These are phyloP conservation scores for Plasmopara muralis DNA, from an alignment of 352 stramenopile species.

Conservation along the genomic window DNA sequence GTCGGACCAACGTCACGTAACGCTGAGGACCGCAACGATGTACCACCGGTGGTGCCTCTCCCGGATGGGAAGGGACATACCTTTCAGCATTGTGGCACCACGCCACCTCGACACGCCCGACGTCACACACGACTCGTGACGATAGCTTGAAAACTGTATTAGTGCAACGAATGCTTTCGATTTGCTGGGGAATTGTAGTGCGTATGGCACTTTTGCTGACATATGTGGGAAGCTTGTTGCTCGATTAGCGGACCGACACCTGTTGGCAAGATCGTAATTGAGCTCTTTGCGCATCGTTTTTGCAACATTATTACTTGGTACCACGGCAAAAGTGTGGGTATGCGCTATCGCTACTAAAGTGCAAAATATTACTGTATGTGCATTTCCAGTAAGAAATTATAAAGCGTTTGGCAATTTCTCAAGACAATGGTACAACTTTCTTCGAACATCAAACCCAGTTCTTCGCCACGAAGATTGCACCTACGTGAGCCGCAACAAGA, in stretches of 20 bases:
- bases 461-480: too few species aligned
- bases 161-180: not conserved
- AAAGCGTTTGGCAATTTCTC: too few species aligned
- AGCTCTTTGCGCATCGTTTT: not conserved
- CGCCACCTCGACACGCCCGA: not conserved
- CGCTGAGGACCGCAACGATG: not conserved
- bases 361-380: not conserved
- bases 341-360: not conserved
- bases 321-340: too few species aligned
- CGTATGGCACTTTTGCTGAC: not conserved
- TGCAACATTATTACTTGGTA: not conserved
- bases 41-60: too few species aligned
- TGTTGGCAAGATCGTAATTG: not conserved
- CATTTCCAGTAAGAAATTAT: too few species aligned
- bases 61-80: slow-evolving; percentile 23
- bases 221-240: not conserved
- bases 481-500: too few species aligned
- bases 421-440: too few species aligned
- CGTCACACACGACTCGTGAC: slow-evolving; percentile 1
- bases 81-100: not conserved
- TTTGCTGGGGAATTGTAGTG: not conserved
- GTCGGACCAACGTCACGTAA: slow-evolving; percentile 23
- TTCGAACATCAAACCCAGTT: too few species aligned
- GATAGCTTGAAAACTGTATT: not conserved
- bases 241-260: not conserved